Evolutionary conservation across 768 basidiomycete genomes (phyloP).

Genomic region (Auriculariales sp.): DNA sequence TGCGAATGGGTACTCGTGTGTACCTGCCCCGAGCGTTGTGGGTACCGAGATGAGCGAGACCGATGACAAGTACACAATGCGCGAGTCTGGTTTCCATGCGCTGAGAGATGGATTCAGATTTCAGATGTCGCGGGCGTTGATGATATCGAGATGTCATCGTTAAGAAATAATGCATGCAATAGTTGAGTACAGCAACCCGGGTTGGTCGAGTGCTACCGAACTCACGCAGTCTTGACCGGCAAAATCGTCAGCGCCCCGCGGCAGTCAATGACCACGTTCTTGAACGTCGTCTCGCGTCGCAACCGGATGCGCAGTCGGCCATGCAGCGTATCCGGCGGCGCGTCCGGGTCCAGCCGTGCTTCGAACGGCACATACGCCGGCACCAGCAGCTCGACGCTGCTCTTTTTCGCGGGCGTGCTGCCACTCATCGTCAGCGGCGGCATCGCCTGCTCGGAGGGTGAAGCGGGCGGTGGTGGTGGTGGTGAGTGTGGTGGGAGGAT

Average conservation of each 20-base stretch:
- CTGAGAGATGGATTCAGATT: background rate
- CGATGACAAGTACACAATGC: slow-evolving; percentile 54
- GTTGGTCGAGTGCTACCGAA: too few relatives aligned
- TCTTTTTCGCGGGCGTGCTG: too few relatives aligned
- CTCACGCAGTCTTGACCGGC: background rate
- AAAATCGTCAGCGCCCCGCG: slow-evolving; percentile 26
- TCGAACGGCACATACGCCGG: background rate
- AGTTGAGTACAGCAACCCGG: too few relatives aligned
- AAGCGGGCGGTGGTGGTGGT: too few relatives aligned
- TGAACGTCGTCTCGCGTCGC: slow-evolving; percentile 70
- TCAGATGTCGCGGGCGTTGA: background rate
- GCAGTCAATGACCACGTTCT: slow-evolving; percentile 73
- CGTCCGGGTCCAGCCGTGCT: slow-evolving; percentile 29
- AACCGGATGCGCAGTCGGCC: slow-evolving; percentile 73
- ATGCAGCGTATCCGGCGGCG: slow-evolving; percentile 65
- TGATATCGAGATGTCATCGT: too few relatives aligned
- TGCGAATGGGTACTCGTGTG: slow-evolving; percentile 84
- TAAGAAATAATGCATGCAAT: too few relatives aligned
- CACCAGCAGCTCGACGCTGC: background rate
- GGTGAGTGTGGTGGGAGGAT: too few relatives aligned
- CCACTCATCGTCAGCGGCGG: too few relatives aligned
- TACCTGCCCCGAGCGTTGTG: slow-evolving; percentile 90
- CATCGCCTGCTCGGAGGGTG: too few relatives aligned
- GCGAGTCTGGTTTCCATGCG: slow-evolving; percentile 56
- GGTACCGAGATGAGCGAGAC: slow-evolving; percentile 68